Evolutionary conservation across 805 yeast species (phyloP).

Genomic region (Ogataea siamensis): DNA sequence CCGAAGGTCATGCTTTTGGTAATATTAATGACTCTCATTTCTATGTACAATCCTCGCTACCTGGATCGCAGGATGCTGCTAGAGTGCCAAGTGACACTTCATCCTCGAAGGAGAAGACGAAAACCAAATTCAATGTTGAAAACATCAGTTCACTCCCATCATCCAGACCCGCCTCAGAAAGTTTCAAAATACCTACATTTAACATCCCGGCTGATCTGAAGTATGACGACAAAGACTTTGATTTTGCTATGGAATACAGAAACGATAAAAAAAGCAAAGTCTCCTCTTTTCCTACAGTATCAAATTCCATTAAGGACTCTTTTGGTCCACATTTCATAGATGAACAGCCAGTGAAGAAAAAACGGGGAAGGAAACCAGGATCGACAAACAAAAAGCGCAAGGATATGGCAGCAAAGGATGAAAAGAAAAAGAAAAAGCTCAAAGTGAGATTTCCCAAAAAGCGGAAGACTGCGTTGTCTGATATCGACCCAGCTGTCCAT

Average conservation of each 20-base stretch:
- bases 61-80: constrained; percentile 21
- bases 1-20: constrained; percentile 17
- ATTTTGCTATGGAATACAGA: constrained; percentile 8
- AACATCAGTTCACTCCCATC: constrained; percentile 20
- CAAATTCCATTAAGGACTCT: constrained; percentile 8
- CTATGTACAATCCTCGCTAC: constrained; percentile 18
- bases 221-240: constrained; percentile 13
- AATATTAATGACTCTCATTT: constrained; percentile 19
- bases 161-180: constrained; percentile 16
- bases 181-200: constrained; percentile 18
- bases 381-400: constrained; percentile 22
- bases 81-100: constrained; percentile 14
- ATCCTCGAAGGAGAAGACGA: constrained; percentile 13
- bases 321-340: background rate
- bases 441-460: constrained; percentile 19
- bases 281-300: constrained; percentile 14
- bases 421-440: constrained; percentile 15
- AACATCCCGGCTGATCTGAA: constrained; percentile 19
- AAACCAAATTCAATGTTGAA: constrained; percentile 14
- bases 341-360: constrained; percentile 16
- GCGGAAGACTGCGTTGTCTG: constrained; percentile 10
- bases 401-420: constrained; percentile 12
- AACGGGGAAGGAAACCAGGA: constrained; percentile 23
- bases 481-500: constrained; percentile 13
- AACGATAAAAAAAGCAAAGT: constrained; percentile 9